Evolutionary conservation across 83 land plant species (phyloP).

Genomic region (Diphasiastrum complanatum): DNA sequence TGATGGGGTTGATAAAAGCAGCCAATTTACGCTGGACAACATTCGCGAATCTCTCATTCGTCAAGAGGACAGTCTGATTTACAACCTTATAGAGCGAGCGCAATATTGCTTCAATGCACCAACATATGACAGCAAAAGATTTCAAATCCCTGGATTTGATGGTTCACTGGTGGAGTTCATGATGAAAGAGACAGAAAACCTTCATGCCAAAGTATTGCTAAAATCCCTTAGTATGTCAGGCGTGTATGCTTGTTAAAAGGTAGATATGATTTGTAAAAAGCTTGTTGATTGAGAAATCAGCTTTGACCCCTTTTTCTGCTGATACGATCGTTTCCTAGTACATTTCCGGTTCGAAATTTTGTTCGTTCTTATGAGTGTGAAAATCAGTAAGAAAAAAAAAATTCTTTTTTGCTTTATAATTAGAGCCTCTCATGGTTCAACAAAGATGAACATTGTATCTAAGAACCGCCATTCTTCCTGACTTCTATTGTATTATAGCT

Average conservation of each 20-base stretch:
- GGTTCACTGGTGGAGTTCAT: slow-evolving; percentile 79
- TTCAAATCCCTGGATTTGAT: slow-evolving; percentile 49
- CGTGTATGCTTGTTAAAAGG: not conserved
- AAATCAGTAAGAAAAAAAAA: too few relatives aligned
- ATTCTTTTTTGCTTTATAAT: too few relatives aligned
- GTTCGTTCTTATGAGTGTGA: too few relatives aligned
- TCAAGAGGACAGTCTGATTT: slow-evolving; percentile 87
- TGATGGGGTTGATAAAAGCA: slow-evolving; percentile 56
- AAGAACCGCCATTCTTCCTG: too few relatives aligned
- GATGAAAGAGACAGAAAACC: slow-evolving; percentile 74
- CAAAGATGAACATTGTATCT: too few relatives aligned
- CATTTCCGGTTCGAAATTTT: too few relatives aligned
- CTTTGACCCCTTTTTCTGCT: too few relatives aligned
- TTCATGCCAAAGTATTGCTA: slow-evolving; percentile 68
- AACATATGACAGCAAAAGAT: slow-evolving; percentile 54
- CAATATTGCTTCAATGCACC: slow-evolving; percentile 64
- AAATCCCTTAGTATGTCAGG: not conserved
- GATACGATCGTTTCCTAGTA: too few relatives aligned
- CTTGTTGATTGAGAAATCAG: too few relatives aligned
- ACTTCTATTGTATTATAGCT: too few relatives aligned
- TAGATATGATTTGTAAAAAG: not conserved
- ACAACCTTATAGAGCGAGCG: slow-evolving; percentile 65
- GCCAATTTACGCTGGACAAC: slow-evolving; percentile 52
- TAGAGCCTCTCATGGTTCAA: too few relatives aligned
- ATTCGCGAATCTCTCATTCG: slow-evolving; percentile 70